Percentiles rank a stretch among this genome's conserved stretches.
Conservation (phyloP, 1,284 basidiomycete genomes). For the Ganoderma meredithae region DNA sequence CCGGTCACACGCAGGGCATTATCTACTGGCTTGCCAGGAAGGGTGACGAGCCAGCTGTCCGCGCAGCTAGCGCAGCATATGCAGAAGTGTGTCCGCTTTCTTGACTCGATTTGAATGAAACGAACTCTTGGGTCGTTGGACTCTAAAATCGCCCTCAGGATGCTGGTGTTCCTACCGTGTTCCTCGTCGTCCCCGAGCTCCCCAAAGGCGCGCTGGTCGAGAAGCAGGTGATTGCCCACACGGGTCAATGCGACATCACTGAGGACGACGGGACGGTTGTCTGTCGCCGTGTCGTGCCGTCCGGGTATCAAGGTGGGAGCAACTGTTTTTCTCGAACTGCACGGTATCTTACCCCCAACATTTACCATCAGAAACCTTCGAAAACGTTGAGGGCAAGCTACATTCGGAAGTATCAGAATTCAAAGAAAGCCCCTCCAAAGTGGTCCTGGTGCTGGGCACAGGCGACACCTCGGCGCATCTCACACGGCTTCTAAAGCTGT, state of each 20-base stretch:
- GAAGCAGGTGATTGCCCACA: slow-evolving; percentile 76
- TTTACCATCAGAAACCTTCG: slow-evolving; percentile 16
- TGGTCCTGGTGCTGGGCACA: slow-evolving; percentile 53
- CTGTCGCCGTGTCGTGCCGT: slow-evolving; percentile 45
- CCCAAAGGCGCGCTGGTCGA: slow-evolving; percentile 81
- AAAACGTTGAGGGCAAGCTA: slow-evolving; percentile 35
- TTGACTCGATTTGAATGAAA: neutral
- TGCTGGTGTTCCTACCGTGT: slow-evolving; percentile 58
- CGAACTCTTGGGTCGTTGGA: neutral
- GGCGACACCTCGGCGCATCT: slow-evolving; percentile 43
- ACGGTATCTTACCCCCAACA: neutral
- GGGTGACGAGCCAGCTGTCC: slow-evolving; percentile 51
- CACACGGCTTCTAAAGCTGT: slow-evolving; percentile 28
- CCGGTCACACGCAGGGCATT: slow-evolving; percentile 63
- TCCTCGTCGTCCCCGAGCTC: slow-evolving; percentile 73
- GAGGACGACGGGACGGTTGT: slow-evolving; percentile 57
- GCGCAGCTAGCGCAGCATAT: slow-evolving; percentile 49
- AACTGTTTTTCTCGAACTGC: neutral
- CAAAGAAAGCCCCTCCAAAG: slow-evolving; percentile 45
- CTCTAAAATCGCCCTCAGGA: slow-evolving; percentile 28
- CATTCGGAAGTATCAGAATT: slow-evolving; percentile 58
- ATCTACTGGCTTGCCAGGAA: slow-evolving; percentile 70
- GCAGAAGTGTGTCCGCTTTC: slow-evolving; percentile 35
- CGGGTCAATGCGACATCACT: slow-evolving; percentile 56
- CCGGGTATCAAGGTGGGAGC: slow-evolving; percentile 49